phyloP scores from a whole-genome alignment of 192 early-diverging fungal genomes.

The Irineochytrium annulatum region DNA sequence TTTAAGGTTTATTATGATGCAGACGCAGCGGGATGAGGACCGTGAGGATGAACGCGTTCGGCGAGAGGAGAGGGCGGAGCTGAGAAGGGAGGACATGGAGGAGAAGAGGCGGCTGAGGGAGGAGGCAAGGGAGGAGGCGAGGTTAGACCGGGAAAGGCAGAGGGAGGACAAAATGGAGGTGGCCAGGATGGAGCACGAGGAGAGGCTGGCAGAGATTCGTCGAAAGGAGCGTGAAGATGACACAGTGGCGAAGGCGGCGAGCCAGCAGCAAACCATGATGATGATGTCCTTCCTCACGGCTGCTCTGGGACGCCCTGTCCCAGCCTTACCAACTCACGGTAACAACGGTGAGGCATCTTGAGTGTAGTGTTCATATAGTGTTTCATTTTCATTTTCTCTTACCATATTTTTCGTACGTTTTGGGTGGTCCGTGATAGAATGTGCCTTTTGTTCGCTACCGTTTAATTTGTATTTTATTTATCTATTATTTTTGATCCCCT shows the following conservation, averaged over 20 bases:
- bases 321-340: background rate
- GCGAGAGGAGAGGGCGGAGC: constrained; percentile 1
- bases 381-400: background rate
- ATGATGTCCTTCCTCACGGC: background rate
- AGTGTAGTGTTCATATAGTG: no score
- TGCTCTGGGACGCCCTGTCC: background rate
- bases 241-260: background rate
- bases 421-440: no score
- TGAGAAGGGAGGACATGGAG: background rate
- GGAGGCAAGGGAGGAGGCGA: background rate
- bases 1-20: background rate
- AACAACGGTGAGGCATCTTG: background rate
- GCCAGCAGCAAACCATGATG: background rate
- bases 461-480: no score
- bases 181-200: background rate
- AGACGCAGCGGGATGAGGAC: background rate
- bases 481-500: background rate
- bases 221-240: background rate
- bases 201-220: background rate
- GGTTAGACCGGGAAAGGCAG: background rate
- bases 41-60: background rate
- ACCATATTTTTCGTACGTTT: background rate
- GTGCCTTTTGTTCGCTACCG: no score
- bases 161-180: background rate
- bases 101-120: background rate